Percentiles rank a stretch among this genome's conserved stretches.
phyloP scores from a whole-genome alignment of 345 rosid species.

The Camelina neglecta region DNA sequence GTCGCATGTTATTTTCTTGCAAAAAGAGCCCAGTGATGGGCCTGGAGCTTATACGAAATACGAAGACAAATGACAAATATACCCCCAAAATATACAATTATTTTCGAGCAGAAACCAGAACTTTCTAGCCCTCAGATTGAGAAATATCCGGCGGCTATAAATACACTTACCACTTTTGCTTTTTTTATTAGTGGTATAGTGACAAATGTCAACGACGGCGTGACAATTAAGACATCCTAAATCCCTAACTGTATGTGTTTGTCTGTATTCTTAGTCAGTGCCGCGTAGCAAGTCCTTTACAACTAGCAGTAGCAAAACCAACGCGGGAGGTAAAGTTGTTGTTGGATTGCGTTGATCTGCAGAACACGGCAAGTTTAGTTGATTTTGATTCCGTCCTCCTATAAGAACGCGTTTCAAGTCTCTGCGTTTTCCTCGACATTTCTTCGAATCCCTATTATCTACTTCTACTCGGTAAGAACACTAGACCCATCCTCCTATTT shows the following conservation, averaged over 20 bases:
- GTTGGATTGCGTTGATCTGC: constrained; percentile 10
- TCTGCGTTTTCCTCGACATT: constrained; percentile 19
- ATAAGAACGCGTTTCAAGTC: constrained; percentile 31
- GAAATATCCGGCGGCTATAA: neutral
- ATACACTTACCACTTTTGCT: neutral
- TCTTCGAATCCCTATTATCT: constrained; percentile 1
- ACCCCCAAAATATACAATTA: neutral
- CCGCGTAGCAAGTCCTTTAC: constrained; percentile 37
- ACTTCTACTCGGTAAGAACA: constrained; percentile 2
- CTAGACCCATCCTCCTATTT: constrained; percentile 12
- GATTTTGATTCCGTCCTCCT: constrained; percentile 29
- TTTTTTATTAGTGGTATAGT: neutral
- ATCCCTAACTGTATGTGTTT: constrained; percentile 16
- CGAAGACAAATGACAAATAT: neutral
- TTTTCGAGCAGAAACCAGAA: constrained; percentile 9
- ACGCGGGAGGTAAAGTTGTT: constrained; percentile 22
- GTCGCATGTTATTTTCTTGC: neutral
- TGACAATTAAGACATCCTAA: neutral
- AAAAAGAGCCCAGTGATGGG: constrained; percentile 6
- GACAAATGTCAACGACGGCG: constrained; percentile 13
- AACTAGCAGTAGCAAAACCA: constrained; percentile 2
- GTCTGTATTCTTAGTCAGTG: neutral
- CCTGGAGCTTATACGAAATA: neutral
- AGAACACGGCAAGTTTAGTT: constrained; percentile 39
- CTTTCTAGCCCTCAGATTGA: constrained; percentile 30